Conservation (phyloP, 2,329 filamentous ascomycete genomes). For the Akanthomyces dipterigenus region DNA sequence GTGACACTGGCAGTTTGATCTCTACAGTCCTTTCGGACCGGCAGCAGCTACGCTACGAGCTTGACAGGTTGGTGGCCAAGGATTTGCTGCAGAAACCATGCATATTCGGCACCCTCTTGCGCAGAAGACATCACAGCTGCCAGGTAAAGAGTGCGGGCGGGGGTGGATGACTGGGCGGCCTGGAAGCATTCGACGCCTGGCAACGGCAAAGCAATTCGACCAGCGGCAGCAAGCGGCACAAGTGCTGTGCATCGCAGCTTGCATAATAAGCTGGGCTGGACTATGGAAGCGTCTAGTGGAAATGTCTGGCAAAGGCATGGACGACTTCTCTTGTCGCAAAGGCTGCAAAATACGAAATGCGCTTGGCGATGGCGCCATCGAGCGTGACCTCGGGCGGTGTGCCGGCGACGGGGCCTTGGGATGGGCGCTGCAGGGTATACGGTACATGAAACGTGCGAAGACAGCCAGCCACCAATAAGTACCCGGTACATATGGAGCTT, state of each 20-base stretch:
- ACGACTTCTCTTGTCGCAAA: neutral
- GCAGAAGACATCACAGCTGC: neutral
- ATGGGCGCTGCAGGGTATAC: neutral
- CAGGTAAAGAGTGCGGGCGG: too few relatives aligned
- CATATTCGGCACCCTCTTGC: neutral
- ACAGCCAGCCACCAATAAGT: neutral
- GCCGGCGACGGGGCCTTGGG: neutral
- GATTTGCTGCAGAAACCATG: neutral
- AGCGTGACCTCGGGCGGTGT: neutral
- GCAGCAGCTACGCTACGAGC: neutral
- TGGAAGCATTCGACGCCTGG: neutral
- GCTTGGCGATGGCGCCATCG: constrained; percentile 8
- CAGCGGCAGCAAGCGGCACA: neutral
- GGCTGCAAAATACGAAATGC: neutral
- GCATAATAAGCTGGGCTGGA: neutral
- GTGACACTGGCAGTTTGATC: neutral
- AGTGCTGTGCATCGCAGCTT: neutral
- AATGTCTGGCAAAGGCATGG: neutral
- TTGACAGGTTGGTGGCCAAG: neutral
- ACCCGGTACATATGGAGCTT: neutral
- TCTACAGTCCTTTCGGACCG: neutral
- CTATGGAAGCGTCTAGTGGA: neutral
- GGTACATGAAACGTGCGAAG: neutral
- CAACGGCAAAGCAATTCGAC: neutral
- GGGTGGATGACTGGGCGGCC: too few relatives aligned